Evolutionary conservation across 2,329 filamentous ascomycete species (phyloP).

Genomic region (Immersiporthe knoxdaviesiana): DNA sequence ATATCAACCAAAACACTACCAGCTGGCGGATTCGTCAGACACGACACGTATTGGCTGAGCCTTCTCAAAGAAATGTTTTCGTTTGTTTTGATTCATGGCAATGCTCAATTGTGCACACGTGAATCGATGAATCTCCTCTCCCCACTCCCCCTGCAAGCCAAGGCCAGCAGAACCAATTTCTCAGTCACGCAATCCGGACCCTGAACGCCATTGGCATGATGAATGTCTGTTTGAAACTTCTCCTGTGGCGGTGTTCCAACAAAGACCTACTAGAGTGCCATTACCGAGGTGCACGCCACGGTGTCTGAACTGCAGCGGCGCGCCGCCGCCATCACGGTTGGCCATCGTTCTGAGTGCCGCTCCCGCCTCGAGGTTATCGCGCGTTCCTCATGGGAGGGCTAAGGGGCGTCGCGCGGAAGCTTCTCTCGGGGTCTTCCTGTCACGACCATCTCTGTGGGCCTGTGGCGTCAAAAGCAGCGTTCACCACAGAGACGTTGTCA

Average conservation of each 20-base stretch:
- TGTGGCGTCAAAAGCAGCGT: background rate
- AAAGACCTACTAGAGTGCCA: background rate
- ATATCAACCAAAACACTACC: background rate
- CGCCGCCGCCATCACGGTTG: background rate
- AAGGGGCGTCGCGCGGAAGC: background rate
- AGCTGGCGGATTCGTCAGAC: background rate
- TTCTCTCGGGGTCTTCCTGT: no score
- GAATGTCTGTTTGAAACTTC: no score
- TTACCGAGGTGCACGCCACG: background rate
- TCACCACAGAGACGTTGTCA: background rate
- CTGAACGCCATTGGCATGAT: background rate
- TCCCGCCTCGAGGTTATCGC: no score
- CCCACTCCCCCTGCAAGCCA: no score
- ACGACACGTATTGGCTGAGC: background rate
- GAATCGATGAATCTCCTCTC: background rate
- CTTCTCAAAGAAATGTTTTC: background rate
- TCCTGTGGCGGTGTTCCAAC: background rate
- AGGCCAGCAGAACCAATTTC: background rate
- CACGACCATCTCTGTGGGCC: background rate
- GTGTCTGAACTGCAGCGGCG: background rate
- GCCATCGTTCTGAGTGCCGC: background rate
- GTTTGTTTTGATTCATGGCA: background rate
- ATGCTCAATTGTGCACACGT: background rate
- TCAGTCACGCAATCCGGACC: background rate
- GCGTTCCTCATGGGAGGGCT: no score